Percentiles rank a stretch among this genome's conserved stretches.
Conservation (phyloP, 805 yeast genomes). For the Candida golubevii region DNA sequence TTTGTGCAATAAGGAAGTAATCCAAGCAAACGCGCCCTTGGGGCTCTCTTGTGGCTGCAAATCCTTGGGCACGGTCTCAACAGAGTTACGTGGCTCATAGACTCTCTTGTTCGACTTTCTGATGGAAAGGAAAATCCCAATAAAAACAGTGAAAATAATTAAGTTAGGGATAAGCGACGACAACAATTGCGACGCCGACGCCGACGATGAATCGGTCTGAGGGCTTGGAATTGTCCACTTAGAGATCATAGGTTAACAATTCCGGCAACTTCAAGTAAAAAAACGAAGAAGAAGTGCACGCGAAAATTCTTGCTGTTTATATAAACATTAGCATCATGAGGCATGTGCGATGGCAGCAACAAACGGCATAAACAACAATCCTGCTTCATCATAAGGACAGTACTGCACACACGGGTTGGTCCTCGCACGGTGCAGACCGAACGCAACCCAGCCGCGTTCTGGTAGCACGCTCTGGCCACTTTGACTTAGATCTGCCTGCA, state of each 20-base stretch:
- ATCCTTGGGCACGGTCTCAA: constrained; percentile 43
- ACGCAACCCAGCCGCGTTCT: no score
- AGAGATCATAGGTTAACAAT: no score
- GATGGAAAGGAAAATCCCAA: constrained; percentile 34
- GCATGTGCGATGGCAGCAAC: constrained; percentile 9
- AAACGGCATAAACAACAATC: constrained; percentile 1
- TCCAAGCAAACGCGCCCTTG: constrained; percentile 51
- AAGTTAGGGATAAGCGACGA: constrained; percentile 44
- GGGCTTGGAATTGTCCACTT: no score
- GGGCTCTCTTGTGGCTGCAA: constrained; percentile 43
- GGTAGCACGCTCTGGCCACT: no score
- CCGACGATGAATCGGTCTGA: constrained; percentile 7
- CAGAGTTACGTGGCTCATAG: constrained; percentile 48
- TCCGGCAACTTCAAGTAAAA: background rate
- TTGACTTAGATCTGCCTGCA: no score
- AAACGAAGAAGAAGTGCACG: background rate
- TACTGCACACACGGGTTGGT: no score
- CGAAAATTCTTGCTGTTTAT: background rate
- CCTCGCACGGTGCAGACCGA: no score
- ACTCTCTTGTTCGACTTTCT: constrained; percentile 45
- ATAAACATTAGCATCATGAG: background rate
- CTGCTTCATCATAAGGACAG: background rate
- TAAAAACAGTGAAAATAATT: constrained; percentile 38
- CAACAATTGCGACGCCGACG: constrained; percentile 49
- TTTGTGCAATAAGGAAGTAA: constrained; percentile 43